Evolutionary conservation across 441 rosid genomes (phyloP).

Genomic region (Jatropha podagrica): DNA sequence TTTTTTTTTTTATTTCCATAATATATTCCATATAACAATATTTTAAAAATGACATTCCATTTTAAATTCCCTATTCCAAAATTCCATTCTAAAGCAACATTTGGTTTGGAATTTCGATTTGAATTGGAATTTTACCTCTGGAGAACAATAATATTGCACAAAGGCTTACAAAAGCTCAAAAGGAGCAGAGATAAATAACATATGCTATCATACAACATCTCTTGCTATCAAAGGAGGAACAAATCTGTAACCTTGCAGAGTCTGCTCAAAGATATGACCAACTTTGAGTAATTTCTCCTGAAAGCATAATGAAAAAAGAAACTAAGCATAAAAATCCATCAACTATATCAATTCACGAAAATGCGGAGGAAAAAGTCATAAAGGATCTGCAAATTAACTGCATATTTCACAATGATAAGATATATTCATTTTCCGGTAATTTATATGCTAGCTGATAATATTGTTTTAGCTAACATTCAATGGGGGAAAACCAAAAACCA

Average conservation of each 20-base stretch:
- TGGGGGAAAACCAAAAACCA: too few relatives aligned
- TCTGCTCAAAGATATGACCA: conserved; percentile 88
- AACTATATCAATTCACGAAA: neutral
- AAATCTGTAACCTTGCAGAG: conserved; percentile 61
- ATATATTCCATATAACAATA: too few relatives aligned
- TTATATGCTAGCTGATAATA: neutral
- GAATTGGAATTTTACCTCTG: too few relatives aligned
- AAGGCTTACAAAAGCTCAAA: too few relatives aligned
- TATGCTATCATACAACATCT: neutral
- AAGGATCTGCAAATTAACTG: neutral
- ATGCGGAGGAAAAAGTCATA: neutral
- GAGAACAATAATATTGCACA: too few relatives aligned
- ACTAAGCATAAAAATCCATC: neutral
- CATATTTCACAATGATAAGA: neutral
- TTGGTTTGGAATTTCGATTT: too few relatives aligned
- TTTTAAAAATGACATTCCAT: too few relatives aligned
- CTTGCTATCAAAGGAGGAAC: conserved; percentile 62
- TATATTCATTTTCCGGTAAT: neutral
- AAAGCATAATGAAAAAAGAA: conserved; percentile 12
- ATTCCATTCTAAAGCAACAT: too few relatives aligned
- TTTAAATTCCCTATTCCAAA: too few relatives aligned
- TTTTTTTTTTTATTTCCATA: too few relatives aligned
- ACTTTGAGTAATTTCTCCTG: conserved; percentile 75
- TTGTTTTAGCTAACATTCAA: neutral
- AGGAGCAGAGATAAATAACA: too few relatives aligned